Percentiles rank a stretch among this genome's conserved stretches.
Conservation (phyloP, 2,329 filamentous ascomycete genomes). For the Beauveria sp. region DNA sequence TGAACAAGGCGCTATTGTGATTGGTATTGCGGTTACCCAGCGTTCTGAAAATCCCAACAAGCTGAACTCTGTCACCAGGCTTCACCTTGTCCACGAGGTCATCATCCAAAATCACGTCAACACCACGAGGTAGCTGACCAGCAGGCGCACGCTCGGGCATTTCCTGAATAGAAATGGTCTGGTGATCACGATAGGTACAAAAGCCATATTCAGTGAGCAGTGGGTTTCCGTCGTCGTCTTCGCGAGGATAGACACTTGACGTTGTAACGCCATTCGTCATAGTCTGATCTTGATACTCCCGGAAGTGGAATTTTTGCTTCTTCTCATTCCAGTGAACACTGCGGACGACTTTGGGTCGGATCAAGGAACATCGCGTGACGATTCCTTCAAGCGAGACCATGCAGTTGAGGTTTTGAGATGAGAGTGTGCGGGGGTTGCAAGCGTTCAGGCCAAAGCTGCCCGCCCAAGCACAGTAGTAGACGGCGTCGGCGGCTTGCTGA, state of each 20-base stretch:
- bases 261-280: slow-evolving; percentile 90
- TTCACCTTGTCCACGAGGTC: slow-evolving; percentile 93
- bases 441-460: slow-evolving; percentile 92
- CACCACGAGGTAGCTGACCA: slow-evolving; percentile 87
- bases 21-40: slow-evolving; percentile 90
- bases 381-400: slow-evolving; percentile 98
- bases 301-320: slow-evolving; percentile 77
- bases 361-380: slow-evolving; percentile 90
- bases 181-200: slow-evolving; percentile 91
- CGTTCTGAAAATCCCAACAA: slow-evolving; percentile 93
- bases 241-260: slow-evolving; percentile 86
- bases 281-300: slow-evolving; percentile 92
- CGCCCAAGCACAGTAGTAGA: slow-evolving; percentile 96
- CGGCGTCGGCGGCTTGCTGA: slow-evolving; percentile 68
- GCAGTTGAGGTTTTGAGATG: slow-evolving; percentile 81
- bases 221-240: slow-evolving; percentile 88
- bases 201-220: slow-evolving; percentile 93
- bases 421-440: slow-evolving; percentile 89
- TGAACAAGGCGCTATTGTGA: slow-evolving; percentile 86
- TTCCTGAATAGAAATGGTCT: slow-evolving; percentile 96
- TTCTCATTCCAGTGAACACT: slow-evolving; percentile 94
- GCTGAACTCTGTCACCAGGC: slow-evolving; percentile 88
- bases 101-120: slow-evolving; percentile 94
- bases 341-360: slow-evolving; percentile 94
- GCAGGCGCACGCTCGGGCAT: slow-evolving; percentile 97